These are phyloP conservation scores for Pythium aristosporum DNA, from an alignment of 352 stramenopile species.

Conservation along the genomic window DNA sequence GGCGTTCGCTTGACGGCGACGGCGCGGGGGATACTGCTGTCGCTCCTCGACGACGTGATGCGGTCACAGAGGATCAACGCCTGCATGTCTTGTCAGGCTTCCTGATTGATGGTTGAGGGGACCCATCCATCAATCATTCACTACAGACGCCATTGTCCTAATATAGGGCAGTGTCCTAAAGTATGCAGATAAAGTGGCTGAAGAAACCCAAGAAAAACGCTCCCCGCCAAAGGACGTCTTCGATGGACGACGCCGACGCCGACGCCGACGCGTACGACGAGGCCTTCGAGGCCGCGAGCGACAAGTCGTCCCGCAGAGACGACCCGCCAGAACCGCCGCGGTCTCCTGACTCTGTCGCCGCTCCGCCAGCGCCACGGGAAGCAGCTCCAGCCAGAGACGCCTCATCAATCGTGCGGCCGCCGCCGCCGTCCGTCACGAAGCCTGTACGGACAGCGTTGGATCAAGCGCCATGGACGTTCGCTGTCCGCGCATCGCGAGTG, in stretches of 20 bases:
- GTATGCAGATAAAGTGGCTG: conserved; percentile 16
- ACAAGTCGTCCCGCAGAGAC: background rate
- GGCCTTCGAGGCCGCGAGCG: conserved; percentile 28
- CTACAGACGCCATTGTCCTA: background rate
- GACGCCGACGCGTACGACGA: conserved; percentile 26
- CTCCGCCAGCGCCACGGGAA: background rate
- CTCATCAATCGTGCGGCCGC: background rate
- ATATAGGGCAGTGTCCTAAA: background rate
- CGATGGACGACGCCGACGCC: conserved; percentile 13
- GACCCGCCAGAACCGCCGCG: background rate
- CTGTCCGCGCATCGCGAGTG: conserved; percentile 38
- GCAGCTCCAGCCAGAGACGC: background rate
- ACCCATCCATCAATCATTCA: too few species aligned
- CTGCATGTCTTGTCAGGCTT: too few species aligned
- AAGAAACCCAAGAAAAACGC: background rate
- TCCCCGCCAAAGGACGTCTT: background rate
- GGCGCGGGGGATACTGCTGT: too few species aligned
- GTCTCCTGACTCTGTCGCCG: background rate
- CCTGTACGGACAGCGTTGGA: conserved; percentile 27
- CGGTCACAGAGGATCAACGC: too few species aligned
- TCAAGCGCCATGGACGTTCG: conserved; percentile 49
- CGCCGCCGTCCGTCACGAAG: conserved; percentile 7
- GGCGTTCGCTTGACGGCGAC: background rate
- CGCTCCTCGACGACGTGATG: too few species aligned
- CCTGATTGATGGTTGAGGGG: too few species aligned